These are phyloP conservation scores for Diaporthe eres DNA, from an alignment of 2,329 filamentous ascomycete genomes.

Conservation along the genomic window DNA sequence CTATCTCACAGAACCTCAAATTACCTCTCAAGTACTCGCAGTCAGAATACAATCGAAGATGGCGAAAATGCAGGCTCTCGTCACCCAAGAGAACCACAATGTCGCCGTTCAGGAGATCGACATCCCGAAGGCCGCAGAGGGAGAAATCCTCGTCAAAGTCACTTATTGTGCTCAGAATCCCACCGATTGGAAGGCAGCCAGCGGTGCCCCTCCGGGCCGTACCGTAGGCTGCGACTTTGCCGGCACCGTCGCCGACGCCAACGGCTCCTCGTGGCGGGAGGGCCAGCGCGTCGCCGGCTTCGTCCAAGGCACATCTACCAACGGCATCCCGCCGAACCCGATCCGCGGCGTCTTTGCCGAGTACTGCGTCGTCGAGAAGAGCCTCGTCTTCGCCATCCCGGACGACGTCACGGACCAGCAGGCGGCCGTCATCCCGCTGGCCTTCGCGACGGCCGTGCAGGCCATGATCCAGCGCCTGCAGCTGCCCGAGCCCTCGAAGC, in stretches of 20 bases:
- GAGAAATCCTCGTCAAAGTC: constrained; percentile 53
- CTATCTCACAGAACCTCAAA: background rate
- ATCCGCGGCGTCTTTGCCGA: constrained; percentile 50
- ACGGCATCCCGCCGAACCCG: constrained; percentile 34
- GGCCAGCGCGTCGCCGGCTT: constrained; percentile 53
- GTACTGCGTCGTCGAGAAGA: constrained; percentile 47
- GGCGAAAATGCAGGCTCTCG: constrained; percentile 55
- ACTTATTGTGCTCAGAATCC: constrained; percentile 53
- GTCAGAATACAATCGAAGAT: constrained; percentile 1
- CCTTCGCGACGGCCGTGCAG: constrained; percentile 61
- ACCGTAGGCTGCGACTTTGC: constrained; percentile 53
- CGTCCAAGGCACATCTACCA: constrained; percentile 48
- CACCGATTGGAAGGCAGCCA: constrained; percentile 52
- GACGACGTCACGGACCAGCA: constrained; percentile 48
- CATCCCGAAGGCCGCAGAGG: constrained; percentile 48
- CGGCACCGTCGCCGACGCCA: constrained; percentile 49
- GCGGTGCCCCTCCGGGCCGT: constrained; percentile 44
- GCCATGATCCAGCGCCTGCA: constrained; percentile 50
- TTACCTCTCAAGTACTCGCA: background rate
- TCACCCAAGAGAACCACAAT: constrained; percentile 47
- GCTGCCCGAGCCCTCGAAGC: constrained; percentile 50
- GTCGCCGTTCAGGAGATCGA: constrained; percentile 50
- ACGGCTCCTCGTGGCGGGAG: constrained; percentile 49
- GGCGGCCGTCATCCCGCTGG: constrained; percentile 51
- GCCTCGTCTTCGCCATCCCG: constrained; percentile 49